phyloP scores from a whole-genome alignment of 345 rosid genomes.

The Linum tenue region DNA sequence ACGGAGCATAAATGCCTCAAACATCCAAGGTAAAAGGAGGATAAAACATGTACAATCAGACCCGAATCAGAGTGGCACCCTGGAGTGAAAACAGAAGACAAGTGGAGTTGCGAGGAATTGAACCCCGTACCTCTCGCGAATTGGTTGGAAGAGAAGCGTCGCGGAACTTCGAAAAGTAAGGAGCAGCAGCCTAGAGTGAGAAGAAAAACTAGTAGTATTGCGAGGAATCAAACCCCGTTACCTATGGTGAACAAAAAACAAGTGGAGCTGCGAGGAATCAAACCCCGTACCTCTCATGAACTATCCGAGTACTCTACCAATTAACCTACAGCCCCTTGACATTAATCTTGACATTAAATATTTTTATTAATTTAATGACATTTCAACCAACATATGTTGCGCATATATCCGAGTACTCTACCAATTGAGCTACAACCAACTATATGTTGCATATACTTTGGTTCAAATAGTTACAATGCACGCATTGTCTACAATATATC shows the following conservation, averaged over 20 bases:
- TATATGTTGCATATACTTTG: too few species aligned
- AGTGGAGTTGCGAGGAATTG: neutral
- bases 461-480: too few species aligned
- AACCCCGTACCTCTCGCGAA: slow-evolving; percentile 10
- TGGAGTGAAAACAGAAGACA: neutral
- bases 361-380: slow-evolving; percentile 4
- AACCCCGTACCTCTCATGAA: too few species aligned
- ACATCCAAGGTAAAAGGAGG: too few species aligned
- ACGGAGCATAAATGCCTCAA: too few species aligned
- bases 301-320: too few species aligned
- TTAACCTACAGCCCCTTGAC: slow-evolving; percentile 6
- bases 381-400: neutral
- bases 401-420: slow-evolving; percentile 3
- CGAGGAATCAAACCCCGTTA: slow-evolving; percentile 11
- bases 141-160: slow-evolving; percentile 24
- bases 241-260: neutral
- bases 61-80: neutral
- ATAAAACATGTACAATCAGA: too few species aligned
- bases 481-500: too few species aligned
- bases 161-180: slow-evolving; percentile 20
- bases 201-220: neutral
- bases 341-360: slow-evolving; percentile 9
- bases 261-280: too few species aligned
- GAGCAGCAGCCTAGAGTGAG: slow-evolving; percentile 7
- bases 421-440: slow-evolving; percentile 6